These are phyloP conservation scores for Trichophyton schoenleinii DNA, from an alignment of 2,329 filamentous ascomycete species.

Conservation along the genomic window DNA sequence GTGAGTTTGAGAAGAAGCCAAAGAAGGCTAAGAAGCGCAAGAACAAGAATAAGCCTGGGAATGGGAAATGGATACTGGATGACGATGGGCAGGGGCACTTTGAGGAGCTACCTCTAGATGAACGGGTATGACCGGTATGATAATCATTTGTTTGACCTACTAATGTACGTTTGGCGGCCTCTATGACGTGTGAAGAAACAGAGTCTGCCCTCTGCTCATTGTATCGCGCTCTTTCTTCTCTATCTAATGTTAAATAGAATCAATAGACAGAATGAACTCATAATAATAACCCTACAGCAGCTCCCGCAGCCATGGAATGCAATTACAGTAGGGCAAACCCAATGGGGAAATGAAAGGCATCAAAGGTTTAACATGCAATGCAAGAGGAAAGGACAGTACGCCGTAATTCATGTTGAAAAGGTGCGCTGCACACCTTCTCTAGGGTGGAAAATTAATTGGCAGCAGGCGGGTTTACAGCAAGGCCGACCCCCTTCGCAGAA, in stretches of 20 bases:
- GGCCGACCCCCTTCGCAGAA: constrained; percentile 30
- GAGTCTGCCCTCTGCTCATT: background rate
- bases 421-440: background rate
- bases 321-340: background rate
- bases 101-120: background rate
- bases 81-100: background rate
- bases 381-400: background rate
- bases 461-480: constrained; percentile 12
- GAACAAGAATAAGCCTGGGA: constrained; percentile 1
- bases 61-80: background rate
- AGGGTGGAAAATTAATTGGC: background rate
- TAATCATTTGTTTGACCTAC: background rate
- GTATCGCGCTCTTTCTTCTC: background rate
- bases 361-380: background rate
- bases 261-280: background rate
- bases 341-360: background rate
- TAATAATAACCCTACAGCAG: background rate
- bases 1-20: constrained; percentile 20
- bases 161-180: background rate
- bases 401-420: background rate
- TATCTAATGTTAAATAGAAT: background rate
- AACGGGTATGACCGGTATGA: background rate
- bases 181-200: background rate
- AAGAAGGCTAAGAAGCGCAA: constrained; percentile 10
- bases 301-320: background rate